Evolutionary conservation across 192 early-diverging fungal species (phyloP).

Genomic region (Dissophora globulifera): DNA sequence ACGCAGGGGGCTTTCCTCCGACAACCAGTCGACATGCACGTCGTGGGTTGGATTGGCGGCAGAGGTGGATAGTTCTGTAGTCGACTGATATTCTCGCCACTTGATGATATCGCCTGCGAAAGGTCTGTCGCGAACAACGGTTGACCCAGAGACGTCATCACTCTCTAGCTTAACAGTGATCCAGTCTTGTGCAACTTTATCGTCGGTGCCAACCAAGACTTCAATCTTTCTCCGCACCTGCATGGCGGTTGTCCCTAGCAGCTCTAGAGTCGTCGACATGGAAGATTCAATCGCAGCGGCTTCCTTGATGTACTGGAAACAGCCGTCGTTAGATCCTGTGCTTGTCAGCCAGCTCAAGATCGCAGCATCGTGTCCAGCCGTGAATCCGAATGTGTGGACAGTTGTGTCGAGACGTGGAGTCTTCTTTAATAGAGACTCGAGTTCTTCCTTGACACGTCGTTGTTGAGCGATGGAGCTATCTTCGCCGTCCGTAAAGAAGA

Average conservation of each 20-base stretch:
- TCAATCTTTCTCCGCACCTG: constrained; percentile 27
- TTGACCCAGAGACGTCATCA: constrained; percentile 32
- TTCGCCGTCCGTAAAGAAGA: constrained; percentile 58
- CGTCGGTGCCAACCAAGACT: background rate
- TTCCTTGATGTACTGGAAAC: constrained; percentile 55
- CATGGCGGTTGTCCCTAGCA: constrained; percentile 38
- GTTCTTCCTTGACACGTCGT: background rate
- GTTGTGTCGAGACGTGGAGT: constrained; percentile 24
- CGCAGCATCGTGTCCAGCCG: constrained; percentile 45
- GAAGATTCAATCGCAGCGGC: constrained; percentile 31
- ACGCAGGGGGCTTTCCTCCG: constrained; percentile 7
- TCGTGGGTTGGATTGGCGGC: background rate
- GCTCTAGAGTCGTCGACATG: constrained; percentile 42
- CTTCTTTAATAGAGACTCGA: constrained; percentile 8
- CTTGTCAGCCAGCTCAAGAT: constrained; percentile 56
- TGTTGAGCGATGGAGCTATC: background rate
- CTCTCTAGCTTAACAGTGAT: constrained; percentile 27
- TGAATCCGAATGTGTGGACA: constrained; percentile 56
- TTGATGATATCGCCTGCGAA: constrained; percentile 15
- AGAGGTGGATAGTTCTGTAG: background rate
- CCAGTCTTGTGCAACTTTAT: constrained; percentile 8
- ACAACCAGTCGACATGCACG: constrained; percentile 20
- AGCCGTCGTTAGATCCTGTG: constrained; percentile 47
- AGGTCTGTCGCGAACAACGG: constrained; percentile 13
- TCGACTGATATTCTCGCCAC: constrained; percentile 30